A percentile compares a stretch with the other conserved stretches of the same genome.
These are phyloP conservation scores for Eragrostis nindensis DNA, from an alignment of 176 grass and related monocot genomes.

Conservation along the genomic window DNA sequence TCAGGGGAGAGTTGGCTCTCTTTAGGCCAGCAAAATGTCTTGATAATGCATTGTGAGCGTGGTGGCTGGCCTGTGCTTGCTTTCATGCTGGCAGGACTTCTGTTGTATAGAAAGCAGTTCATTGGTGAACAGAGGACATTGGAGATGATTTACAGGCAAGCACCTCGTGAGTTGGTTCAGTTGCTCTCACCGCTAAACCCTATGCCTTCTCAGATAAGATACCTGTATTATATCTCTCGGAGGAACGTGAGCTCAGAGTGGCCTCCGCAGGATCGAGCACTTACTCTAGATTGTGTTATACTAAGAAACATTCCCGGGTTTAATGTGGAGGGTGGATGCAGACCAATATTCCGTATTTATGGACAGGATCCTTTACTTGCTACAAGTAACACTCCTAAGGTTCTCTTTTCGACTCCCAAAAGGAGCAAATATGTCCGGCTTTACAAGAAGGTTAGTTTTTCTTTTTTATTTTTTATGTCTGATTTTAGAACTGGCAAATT, in stretches of 20 bases:
- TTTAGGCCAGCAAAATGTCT: constrained; percentile 81
- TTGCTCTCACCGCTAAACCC: constrained; percentile 82
- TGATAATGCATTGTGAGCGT: constrained; percentile 92
- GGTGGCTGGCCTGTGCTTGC: constrained; percentile 94
- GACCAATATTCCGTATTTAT: constrained; percentile 94
- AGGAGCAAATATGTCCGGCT: constrained; percentile 79
- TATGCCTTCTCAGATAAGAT: constrained; percentile 92
- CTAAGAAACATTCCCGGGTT: constrained; percentile 73
- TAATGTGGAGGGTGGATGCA: constrained; percentile 75
- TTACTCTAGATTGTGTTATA: constrained; percentile 96
- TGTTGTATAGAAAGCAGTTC: constrained; percentile 92
- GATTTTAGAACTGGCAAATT: constrained; percentile 20
- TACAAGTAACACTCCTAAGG: constrained; percentile 61
- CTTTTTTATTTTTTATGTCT: constrained; percentile 19
- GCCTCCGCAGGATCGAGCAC: constrained; percentile 83
- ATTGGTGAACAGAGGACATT: constrained; percentile 81
- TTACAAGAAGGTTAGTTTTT: constrained; percentile 79
- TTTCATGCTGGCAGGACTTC: constrained; percentile 90
- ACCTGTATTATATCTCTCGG: constrained; percentile 88
- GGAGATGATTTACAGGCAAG: constrained; percentile 98
- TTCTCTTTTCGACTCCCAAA: constrained; percentile 86
- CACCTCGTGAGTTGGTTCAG: constrained; percentile 81
- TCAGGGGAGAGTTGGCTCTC: constrained; percentile 97
- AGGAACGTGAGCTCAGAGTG: constrained; percentile 87
- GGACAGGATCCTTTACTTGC: constrained; percentile 83